Percentiles rank a stretch among this genome's conserved stretches.
Evolutionary conservation across 345 rosid species (phyloP).

Genomic region (Atalantia buxifolia): DNA sequence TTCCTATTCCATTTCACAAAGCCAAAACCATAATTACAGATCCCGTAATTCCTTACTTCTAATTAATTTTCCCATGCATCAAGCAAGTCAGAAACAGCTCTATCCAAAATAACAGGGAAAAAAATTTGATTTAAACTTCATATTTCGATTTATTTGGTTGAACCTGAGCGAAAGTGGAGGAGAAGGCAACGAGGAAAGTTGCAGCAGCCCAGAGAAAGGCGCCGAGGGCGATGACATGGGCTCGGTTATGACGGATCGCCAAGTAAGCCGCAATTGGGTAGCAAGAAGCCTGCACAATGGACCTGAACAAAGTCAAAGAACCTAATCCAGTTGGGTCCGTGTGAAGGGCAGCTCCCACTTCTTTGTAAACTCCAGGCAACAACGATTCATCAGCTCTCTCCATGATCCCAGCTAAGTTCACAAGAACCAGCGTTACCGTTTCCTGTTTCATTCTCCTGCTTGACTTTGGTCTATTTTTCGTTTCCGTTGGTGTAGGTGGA

Average conservation of each 20-base stretch:
- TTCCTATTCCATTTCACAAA: neutral
- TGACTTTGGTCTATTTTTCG: neutral
- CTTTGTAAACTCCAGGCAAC: constrained; percentile 86
- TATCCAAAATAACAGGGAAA: neutral
- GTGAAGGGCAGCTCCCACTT: constrained; percentile 84
- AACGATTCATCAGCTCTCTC: constrained; percentile 90
- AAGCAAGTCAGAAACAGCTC: neutral
- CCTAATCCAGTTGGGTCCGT: constrained; percentile 84
- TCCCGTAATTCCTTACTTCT: neutral
- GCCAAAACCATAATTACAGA: neutral
- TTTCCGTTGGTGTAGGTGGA: neutral
- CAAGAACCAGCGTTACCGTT: constrained; percentile 62
- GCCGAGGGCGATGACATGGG: constrained; percentile 64
- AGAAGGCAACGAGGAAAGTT: constrained; percentile 71
- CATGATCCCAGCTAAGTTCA: constrained; percentile 85
- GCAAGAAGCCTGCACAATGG: constrained; percentile 54
- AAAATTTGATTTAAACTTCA: neutral
- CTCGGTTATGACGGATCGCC: constrained; percentile 54
- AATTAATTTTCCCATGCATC: constrained; percentile 11
- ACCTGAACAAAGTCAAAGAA: constrained; percentile 61
- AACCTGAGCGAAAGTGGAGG: constrained; percentile 66
- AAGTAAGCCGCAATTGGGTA: constrained; percentile 69
- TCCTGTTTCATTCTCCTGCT: constrained; percentile 49
- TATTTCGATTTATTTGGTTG: neutral
- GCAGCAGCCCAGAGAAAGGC: constrained; percentile 79